A percentile compares a stretch with the other conserved stretches of the same genome.
Conservation (phyloP, 2,329 filamentous ascomycete genomes). For the Talaromyces sp. region DNA sequence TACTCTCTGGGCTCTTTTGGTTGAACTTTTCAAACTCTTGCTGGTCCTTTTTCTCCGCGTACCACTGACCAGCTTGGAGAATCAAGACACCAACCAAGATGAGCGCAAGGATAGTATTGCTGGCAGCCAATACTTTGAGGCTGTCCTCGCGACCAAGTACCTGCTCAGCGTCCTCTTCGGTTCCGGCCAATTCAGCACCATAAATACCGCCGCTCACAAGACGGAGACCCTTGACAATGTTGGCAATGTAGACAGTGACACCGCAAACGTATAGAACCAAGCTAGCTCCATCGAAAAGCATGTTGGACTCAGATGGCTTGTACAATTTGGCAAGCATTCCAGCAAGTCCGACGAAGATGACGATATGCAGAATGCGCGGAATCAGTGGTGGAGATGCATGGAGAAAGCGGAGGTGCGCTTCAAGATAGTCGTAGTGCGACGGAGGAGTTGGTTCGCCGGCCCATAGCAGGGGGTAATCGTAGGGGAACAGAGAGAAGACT, state of each 20-base stretch:
- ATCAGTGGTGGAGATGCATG: slow-evolving; percentile 90
- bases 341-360: slow-evolving; percentile 79
- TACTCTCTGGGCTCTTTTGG: slow-evolving; percentile 49
- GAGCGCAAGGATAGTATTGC: slow-evolving; percentile 91
- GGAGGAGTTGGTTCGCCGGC: slow-evolving; percentile 39
- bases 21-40: slow-evolving; percentile 70
- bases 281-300: slow-evolving; percentile 81
- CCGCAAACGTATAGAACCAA: slow-evolving; percentile 77
- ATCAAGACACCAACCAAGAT: slow-evolving; percentile 89
- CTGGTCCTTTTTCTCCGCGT: slow-evolving; percentile 88
- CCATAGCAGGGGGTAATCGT: slow-evolving; percentile 59
- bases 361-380: slow-evolving; percentile 88
- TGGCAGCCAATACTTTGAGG: slow-evolving; percentile 84
- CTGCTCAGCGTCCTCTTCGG: slow-evolving; percentile 56
- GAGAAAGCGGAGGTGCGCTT: slow-evolving; percentile 85
- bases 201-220: slow-evolving; percentile 73
- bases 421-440: slow-evolving; percentile 78
- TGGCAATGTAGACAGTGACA: slow-evolving; percentile 87
- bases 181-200: slow-evolving; percentile 43
- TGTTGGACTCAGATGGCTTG: slow-evolving; percentile 87
- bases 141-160: slow-evolving; percentile 81
- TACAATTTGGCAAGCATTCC: slow-evolving; percentile 95
- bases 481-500: slow-evolving; percentile 92
- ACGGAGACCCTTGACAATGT: slow-evolving; percentile 91
- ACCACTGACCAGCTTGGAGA: slow-evolving; percentile 96